A percentile compares a stretch with the other conserved stretches of the same genome.
Conservation (phyloP, 73 alveolate genomes). For the Breviolum minutum region DNA sequence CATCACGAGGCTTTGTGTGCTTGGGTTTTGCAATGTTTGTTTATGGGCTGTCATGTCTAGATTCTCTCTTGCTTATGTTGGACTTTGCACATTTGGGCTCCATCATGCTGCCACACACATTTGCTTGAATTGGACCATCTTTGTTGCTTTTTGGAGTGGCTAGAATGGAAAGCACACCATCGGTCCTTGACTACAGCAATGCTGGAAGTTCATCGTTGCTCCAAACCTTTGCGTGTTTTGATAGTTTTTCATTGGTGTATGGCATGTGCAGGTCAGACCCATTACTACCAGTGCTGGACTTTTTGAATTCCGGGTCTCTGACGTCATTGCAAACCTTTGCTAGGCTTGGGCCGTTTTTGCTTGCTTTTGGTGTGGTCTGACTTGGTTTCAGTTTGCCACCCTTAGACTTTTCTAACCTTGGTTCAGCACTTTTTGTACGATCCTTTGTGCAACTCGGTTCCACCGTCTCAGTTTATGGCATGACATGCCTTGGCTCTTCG, state of each 20-base stretch:
- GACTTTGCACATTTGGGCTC: constrained; percentile 53
- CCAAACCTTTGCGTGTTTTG: not conserved
- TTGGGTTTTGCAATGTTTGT: not conserved
- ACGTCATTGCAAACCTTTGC: not conserved
- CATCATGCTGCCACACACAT: not conserved
- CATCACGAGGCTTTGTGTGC: not conserved
- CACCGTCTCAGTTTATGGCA: constrained; percentile 31
- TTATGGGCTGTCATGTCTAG: constrained; percentile 51
- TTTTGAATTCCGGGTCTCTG: not conserved
- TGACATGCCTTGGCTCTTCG: not conserved
- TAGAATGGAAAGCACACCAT: not conserved
- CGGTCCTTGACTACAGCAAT: constrained; percentile 1
- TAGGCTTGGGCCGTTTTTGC: not conserved
- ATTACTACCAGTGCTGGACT: not conserved
- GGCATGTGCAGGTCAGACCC: constrained; percentile 61
- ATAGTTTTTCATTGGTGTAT: not conserved
- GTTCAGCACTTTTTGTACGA: not conserved
- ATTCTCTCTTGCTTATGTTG: not conserved
- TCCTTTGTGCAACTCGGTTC: not conserved
- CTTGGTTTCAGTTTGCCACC: not conserved
- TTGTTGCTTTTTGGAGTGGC: constrained; percentile 27
- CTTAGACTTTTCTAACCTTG: constrained; percentile 24
- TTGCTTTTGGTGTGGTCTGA: not conserved
- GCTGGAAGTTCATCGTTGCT: constrained; percentile 34
- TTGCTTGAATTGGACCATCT: not conserved